phyloP scores from a whole-genome alignment of 306 rosid species.

The Quillaja saponaria region DNA sequence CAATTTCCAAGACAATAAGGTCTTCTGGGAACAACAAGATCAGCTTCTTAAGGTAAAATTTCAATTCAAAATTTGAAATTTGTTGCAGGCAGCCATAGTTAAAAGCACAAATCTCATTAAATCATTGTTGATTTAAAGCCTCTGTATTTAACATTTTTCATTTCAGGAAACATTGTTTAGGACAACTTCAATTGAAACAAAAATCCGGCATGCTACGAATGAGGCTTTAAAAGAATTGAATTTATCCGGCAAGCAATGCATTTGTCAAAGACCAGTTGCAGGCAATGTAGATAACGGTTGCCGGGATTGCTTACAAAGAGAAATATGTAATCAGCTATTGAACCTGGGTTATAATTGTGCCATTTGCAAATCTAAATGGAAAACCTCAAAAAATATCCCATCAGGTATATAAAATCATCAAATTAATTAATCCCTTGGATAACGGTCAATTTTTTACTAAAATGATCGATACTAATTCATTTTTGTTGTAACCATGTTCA shows the following conservation, averaged over 20 bases:
- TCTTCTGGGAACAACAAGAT: slow-evolving; percentile 68
- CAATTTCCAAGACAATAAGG: slow-evolving; percentile 36
- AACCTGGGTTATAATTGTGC: slow-evolving; percentile 58
- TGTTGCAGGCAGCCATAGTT: too few relatives aligned
- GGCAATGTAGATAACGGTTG: slow-evolving; percentile 51
- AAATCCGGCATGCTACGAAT: slow-evolving; percentile 57
- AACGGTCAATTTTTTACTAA: neutral
- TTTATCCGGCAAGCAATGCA: slow-evolving; percentile 35
- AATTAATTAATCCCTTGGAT: neutral
- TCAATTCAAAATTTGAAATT: too few relatives aligned
- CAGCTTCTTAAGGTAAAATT: slow-evolving; percentile 66
- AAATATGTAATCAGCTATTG: slow-evolving; percentile 52
- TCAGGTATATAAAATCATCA: slow-evolving; percentile 47
- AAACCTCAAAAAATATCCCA: slow-evolving; percentile 46
- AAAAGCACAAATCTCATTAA: too few relatives aligned
- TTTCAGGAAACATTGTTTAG: slow-evolving; percentile 51
- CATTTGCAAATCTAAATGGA: slow-evolving; percentile 78
- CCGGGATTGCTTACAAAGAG: slow-evolving; percentile 63
- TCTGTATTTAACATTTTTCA: neutral
- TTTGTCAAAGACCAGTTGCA: slow-evolving; percentile 36
- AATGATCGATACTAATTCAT: neutral
- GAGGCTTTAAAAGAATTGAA: slow-evolving; percentile 43
- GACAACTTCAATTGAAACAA: slow-evolving; percentile 52
- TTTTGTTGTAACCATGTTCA: slow-evolving; percentile 13
- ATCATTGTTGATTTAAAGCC: too few relatives aligned